Conservation (phyloP, 2,329 filamentous ascomycete species). For the Ophiostoma angusticollis region DNA sequence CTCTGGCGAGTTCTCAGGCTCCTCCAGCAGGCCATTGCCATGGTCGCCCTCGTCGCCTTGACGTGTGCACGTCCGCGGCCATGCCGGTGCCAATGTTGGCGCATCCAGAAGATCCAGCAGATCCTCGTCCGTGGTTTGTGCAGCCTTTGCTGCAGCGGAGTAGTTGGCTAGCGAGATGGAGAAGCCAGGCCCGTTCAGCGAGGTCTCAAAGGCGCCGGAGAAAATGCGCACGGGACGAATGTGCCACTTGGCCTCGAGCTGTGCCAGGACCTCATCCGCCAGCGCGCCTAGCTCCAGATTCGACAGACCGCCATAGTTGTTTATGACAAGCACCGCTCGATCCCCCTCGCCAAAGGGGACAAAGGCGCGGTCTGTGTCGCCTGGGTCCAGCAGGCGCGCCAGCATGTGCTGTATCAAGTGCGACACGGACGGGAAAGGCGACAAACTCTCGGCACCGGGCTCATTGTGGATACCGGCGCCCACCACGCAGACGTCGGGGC, state of each 20-base stretch:
- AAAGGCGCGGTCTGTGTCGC: conserved; percentile 56
- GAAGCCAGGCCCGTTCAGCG: conserved; percentile 61
- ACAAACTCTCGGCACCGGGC: conserved; percentile 32
- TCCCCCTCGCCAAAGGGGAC: conserved; percentile 32
- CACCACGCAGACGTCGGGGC: conserved; percentile 40
- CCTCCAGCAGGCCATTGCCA: no score
- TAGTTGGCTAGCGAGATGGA: conserved; percentile 60
- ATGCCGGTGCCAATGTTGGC: conserved; percentile 55
- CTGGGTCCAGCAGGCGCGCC: conserved; percentile 31
- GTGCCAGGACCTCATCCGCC: conserved; percentile 46
- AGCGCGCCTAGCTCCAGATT: conserved; percentile 60
- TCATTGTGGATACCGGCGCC: conserved; percentile 59
- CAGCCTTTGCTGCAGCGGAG: not conserved
- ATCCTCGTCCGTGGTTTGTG: no score
- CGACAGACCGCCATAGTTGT: conserved; percentile 66
- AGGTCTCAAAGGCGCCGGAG: conserved; percentile 63
- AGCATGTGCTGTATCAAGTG: conserved; percentile 40
- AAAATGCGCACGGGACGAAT: conserved; percentile 53
- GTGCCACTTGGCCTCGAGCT: no score
- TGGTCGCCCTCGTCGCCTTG: no score
- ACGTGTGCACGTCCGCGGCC: no score
- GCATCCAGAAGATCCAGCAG: conserved; percentile 59
- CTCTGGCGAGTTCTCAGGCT: no score
- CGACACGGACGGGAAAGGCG: conserved; percentile 32
- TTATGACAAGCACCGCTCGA: conserved; percentile 43